Base-by-base conservation (phyloP, 805 yeast genomes). In the Metschnikowia bowlesiae region DNA sequence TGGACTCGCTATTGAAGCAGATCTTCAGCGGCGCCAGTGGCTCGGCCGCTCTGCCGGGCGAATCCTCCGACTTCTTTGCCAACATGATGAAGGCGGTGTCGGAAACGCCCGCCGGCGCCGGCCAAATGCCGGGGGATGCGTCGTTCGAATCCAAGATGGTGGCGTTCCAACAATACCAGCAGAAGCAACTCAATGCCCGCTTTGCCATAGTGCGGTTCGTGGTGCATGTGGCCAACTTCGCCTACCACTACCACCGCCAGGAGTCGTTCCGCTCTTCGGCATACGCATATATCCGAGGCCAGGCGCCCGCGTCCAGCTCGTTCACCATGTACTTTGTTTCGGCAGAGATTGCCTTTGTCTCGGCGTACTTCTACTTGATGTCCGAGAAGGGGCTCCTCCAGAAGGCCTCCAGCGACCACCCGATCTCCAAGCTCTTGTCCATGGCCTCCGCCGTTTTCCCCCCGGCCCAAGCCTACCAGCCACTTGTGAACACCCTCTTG, bases 361-460 rank as follows among this genome's bases (percentile, higher is more conserved):
- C 73, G 13, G 57, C 66, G 14, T 73, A 64, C 59, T 73, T 63
- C 53, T 28, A 66, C 40, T 53, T 71, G 2, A 55, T 68, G 41
- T 53, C 65, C 6, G 60, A 60, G 8, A 55, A 56, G 16, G 65
- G 62, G 18, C 57, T 62, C 9, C 60, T 67, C 26, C 52, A 61
- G 30, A 55, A 55, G 16, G 58, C 64, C 6, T 58, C 66, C 29
- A 62, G 62, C 18, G 65, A 63, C 52, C 65, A 61, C 50, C 46
- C 63, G 14, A 53, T 71, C 11, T 51, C 69, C 36, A 68, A 64
- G 39, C 48, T 62, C 11, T 39, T 71, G 11, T 60, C 67, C n/a
- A 53, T 69, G 58, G 75, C 62, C 1, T 54, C 73, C 1, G 57
- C 68, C 62, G 60, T 72, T 8, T 49, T 67, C 18, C 78, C 78